A percentile compares a stretch with the other conserved stretches of the same genome.
Evolutionary conservation across 2,329 filamentous ascomycete species (phyloP).

Genomic region (Fusarium sterilihyphosum): DNA sequence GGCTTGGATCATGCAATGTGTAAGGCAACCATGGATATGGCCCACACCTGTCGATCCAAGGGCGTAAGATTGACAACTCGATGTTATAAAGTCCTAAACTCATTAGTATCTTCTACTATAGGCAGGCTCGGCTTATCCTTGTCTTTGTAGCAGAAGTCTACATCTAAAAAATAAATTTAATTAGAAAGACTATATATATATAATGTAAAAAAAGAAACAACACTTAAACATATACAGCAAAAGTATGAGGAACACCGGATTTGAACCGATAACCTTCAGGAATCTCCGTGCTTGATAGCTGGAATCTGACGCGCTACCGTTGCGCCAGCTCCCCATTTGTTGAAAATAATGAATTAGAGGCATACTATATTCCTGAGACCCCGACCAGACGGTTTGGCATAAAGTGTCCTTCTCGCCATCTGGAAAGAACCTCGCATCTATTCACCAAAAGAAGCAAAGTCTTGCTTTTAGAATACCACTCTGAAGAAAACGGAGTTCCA

Average conservation of each 20-base stretch:
- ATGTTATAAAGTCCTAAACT: not conserved
- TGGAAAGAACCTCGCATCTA: too few species aligned
- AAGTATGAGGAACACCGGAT: slow-evolving; percentile 25
- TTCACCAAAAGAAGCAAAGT: not conserved
- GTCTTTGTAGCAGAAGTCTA: not conserved
- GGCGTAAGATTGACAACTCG: slow-evolving; percentile 14
- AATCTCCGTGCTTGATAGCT: slow-evolving; percentile 2
- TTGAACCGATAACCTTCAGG: slow-evolving; percentile 30
- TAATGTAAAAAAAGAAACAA: not conserved
- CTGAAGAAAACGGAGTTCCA: not conserved
- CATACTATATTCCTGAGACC: not conserved
- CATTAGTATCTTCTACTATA: not conserved
- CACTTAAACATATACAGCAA: not conserved
- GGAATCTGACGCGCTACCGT: slow-evolving; percentile 20
- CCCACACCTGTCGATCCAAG: slow-evolving; percentile 36
- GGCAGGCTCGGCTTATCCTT: not conserved
- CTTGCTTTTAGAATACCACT: not conserved
- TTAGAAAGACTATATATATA: too few species aligned
- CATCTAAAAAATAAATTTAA: not conserved
- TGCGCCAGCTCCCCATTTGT: slow-evolving; percentile 23
- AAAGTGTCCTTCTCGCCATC: not conserved
- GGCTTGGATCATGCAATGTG: not conserved
- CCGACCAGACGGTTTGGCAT: fast-evolving
- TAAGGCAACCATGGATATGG: not conserved
- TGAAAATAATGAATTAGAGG: fast-evolving